Evolutionary conservation across 2,329 filamentous ascomycete species (phyloP).

Genomic region (Pestalotiopsis sp.): DNA sequence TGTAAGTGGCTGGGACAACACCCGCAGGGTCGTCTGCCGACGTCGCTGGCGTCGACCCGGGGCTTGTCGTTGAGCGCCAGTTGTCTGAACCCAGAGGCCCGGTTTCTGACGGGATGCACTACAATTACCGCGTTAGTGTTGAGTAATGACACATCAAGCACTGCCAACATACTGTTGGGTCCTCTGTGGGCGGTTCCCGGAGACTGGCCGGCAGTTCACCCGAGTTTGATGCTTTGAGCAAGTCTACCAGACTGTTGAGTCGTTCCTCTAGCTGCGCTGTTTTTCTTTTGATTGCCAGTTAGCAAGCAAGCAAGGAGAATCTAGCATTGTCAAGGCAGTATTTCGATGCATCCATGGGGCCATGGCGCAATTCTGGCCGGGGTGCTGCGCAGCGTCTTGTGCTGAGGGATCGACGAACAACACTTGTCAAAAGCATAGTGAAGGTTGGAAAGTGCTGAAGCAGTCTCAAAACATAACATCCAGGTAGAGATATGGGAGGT

Average conservation of each 20-base stretch:
- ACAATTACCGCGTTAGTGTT: not conserved
- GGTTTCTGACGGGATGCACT: conserved; percentile 14
- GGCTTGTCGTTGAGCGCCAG: conserved; percentile 8
- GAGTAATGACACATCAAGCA: not conserved
- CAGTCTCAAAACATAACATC: too few species aligned
- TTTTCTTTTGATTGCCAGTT: conserved; percentile 33
- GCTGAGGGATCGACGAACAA: not conserved
- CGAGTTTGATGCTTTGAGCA: conserved; percentile 42
- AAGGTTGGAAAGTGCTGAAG: not conserved
- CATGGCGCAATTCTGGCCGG: not conserved
- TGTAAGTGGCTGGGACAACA: conserved; percentile 36
- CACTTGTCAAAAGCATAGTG: not conserved
- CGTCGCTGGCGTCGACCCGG: conserved; percentile 8
- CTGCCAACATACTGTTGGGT: conserved; percentile 10
- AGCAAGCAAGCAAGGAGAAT: not conserved
- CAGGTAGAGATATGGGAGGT: too few species aligned
- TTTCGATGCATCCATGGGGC: not conserved
- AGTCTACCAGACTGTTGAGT: conserved; percentile 50
- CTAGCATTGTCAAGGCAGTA: not conserved
- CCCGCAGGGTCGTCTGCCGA: conserved; percentile 14
- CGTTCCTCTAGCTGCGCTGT: conserved; percentile 53
- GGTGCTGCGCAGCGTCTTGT: not conserved
- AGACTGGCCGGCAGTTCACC: conserved; percentile 10
- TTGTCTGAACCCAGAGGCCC: conserved; percentile 11
- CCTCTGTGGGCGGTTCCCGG: conserved; percentile 15